phyloP scores from a whole-genome alignment of 2,329 filamentous ascomycete species.

The Beauveria bassiana region DNA sequence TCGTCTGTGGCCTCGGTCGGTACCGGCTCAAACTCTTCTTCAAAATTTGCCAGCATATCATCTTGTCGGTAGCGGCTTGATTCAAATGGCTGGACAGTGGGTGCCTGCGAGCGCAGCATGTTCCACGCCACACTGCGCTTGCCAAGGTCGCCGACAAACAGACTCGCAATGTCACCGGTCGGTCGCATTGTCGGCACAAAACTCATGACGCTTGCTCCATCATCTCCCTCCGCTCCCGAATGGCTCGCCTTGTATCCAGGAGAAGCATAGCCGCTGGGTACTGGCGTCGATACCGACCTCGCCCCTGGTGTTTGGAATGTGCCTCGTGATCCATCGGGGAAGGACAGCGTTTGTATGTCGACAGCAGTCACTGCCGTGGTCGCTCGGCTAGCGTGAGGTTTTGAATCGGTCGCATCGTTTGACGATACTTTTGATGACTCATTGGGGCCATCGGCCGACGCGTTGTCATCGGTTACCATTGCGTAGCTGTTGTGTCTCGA shows the following conservation, averaged over 20 bases:
- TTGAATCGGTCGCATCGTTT: constrained; percentile 27
- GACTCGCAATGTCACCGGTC: constrained; percentile 69
- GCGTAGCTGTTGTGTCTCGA: neutral
- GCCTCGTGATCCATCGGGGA: constrained; percentile 61
- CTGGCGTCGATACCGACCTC: constrained; percentile 29
- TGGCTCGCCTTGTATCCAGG: constrained; percentile 24
- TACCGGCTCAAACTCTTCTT: constrained; percentile 70
- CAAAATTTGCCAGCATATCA: constrained; percentile 59
- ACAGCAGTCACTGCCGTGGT: constrained; percentile 80
- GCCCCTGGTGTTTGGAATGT: constrained; percentile 43
- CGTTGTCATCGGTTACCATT: constrained; percentile 12
- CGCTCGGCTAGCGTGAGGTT: constrained; percentile 52
- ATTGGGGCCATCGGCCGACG: constrained; percentile 40
- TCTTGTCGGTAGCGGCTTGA: constrained; percentile 34
- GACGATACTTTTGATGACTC: constrained; percentile 42
- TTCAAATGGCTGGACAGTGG: constrained; percentile 55
- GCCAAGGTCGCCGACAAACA: constrained; percentile 65
- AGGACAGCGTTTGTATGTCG: constrained; percentile 70
- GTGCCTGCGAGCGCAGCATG: constrained; percentile 55
- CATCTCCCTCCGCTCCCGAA: constrained; percentile 45
- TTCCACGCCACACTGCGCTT: constrained; percentile 62
- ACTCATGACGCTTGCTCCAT: constrained; percentile 59
- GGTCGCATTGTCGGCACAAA: constrained; percentile 55
- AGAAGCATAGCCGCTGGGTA: constrained; percentile 33
- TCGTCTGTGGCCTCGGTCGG: constrained; percentile 42